These are phyloP conservation scores for Eutrema yunnanense DNA, from an alignment of 345 rosid species.

Conservation along the genomic window DNA sequence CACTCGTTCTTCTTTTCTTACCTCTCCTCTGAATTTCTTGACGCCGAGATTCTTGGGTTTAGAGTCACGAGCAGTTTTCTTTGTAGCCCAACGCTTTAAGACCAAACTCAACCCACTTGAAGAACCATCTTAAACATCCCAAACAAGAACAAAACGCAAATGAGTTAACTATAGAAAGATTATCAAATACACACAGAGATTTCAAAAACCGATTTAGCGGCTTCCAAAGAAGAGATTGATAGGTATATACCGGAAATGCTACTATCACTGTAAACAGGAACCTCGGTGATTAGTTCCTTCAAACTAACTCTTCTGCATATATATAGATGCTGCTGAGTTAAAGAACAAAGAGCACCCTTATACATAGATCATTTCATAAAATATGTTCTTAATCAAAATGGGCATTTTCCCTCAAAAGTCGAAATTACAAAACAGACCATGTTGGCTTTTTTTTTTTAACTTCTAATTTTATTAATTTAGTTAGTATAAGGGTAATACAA, in stretches of 20 bases:
- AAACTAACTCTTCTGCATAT: constrained; percentile 42
- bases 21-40: constrained; percentile 95
- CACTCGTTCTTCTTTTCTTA: constrained; percentile 6
- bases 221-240: not conserved
- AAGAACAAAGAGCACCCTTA: constrained; percentile 1
- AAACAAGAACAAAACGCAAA: not conserved
- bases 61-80: constrained; percentile 72
- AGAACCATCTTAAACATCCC: constrained; percentile 40
- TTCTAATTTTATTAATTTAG: too few relatives aligned
- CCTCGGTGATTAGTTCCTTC: constrained; percentile 41
- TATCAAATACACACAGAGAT: not conserved
- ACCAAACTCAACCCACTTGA: constrained; percentile 61
- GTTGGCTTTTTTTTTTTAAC: too few relatives aligned
- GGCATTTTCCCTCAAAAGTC: too few relatives aligned
- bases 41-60: constrained; percentile 89
- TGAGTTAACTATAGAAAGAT: not conserved
- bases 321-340: constrained; percentile 29
- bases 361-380: not conserved
- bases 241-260: constrained; percentile 33
- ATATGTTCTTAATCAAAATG: not conserved
- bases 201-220: not conserved
- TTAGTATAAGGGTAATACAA: too few relatives aligned
- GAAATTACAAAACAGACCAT: not conserved
- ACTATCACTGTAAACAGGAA: constrained; percentile 37
- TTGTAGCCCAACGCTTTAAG: constrained; percentile 82